Evolutionary conservation across 2,329 filamentous ascomycete species (phyloP).

Genomic region (Colletotrichum cordylinicola): DNA sequence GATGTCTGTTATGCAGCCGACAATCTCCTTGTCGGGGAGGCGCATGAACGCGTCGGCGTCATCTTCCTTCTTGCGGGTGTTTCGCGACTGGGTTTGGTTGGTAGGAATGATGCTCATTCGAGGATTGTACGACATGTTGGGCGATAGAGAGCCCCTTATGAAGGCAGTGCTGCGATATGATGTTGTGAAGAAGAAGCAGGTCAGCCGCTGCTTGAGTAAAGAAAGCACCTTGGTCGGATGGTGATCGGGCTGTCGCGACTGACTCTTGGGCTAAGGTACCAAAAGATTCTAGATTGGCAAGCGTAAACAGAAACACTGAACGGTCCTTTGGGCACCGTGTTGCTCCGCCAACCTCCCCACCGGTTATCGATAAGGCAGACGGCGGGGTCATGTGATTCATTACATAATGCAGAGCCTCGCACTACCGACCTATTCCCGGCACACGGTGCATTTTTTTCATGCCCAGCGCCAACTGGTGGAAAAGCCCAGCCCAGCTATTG

Average conservation of each 20-base stretch:
- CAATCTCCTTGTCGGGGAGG: slow-evolving; percentile 78
- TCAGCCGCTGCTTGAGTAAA: background rate
- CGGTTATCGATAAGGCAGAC: background rate
- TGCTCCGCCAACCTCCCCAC: slow-evolving; percentile 11
- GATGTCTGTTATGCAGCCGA: slow-evolving; percentile 96
- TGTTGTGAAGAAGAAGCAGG: background rate
- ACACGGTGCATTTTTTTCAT: background rate
- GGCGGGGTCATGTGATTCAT: background rate
- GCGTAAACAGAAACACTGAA: background rate
- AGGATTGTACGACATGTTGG: slow-evolving; percentile 62
- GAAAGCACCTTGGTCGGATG: background rate
- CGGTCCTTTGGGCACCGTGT: background rate
- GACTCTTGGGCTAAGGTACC: background rate
- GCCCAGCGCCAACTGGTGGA: background rate
- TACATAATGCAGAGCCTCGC: background rate
- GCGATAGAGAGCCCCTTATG: background rate
- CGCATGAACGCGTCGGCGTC: slow-evolving; percentile 66
- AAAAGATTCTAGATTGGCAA: background rate
- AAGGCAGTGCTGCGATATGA: background rate
- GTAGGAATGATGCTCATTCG: slow-evolving; percentile 66
- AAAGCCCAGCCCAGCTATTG: background rate
- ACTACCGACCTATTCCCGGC: background rate
- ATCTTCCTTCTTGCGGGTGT: slow-evolving; percentile 62
- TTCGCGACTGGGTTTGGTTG: slow-evolving; percentile 52
- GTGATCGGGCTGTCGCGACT: background rate